Evolutionary conservation across 1,284 basidiomycete species (phyloP).

Genomic region (Xerocomus cyaneibrunnescens): DNA sequence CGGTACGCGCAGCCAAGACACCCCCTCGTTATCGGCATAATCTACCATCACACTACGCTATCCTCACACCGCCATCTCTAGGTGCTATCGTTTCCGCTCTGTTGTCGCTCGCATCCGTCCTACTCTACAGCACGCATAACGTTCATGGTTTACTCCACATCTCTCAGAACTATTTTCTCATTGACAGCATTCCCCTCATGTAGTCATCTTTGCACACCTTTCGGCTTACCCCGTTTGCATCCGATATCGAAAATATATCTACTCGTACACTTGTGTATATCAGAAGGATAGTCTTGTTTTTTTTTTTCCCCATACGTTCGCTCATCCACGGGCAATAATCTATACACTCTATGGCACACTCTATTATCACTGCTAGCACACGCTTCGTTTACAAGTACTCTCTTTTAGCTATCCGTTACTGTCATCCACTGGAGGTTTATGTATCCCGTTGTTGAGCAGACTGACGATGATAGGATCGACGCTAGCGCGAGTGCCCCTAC

Average conservation of each 20-base stretch:
- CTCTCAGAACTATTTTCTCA: slow-evolving; percentile 18
- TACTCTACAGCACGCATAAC: slow-evolving; percentile 31
- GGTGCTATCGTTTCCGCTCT: slow-evolving; percentile 18
- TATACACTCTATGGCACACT: slow-evolving; percentile 28
- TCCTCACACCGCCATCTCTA: slow-evolving; percentile 5
- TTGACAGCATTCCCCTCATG: slow-evolving; percentile 23
- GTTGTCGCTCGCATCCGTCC: slow-evolving; percentile 18
- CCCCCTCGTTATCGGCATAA: slow-evolving; percentile 18
- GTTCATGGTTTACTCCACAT: slow-evolving; percentile 9
- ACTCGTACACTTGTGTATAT: slow-evolving; percentile 31
- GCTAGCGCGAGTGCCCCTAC: slow-evolving; percentile 25
- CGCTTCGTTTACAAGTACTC: slow-evolving; percentile 11
- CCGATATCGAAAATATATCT: slow-evolving; percentile 18
- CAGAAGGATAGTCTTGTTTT: slow-evolving; percentile 10
- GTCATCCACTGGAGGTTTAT: slow-evolving; percentile 28
- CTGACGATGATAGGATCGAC: slow-evolving; percentile 20
- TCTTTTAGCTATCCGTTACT: slow-evolving; percentile 8
- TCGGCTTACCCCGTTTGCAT: slow-evolving; percentile 18
- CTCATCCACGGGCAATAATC: slow-evolving; percentile 30
- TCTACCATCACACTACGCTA: slow-evolving; percentile 8
- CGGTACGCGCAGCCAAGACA: slow-evolving; percentile 14
- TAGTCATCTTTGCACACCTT: slow-evolving; percentile 24
- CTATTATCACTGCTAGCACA: slow-evolving; percentile 21
- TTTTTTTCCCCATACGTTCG: slow-evolving; percentile 23
- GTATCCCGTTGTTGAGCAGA: slow-evolving; percentile 31